These are phyloP conservation scores for Komagataea norvegica DNA, from an alignment of 1,139 yeast genomes.

Conservation along the genomic window DNA sequence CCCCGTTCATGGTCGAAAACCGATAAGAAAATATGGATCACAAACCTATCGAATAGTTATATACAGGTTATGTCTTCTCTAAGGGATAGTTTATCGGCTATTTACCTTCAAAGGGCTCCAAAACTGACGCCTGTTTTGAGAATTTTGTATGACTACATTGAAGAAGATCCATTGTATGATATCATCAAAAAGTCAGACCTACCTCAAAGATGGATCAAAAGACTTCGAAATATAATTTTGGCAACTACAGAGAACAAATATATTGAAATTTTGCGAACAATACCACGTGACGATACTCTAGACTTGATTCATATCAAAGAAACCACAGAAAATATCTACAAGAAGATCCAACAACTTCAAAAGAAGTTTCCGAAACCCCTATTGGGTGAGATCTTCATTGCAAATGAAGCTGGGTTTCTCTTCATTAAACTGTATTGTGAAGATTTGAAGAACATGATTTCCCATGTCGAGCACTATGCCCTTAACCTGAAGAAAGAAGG, in stretches of 20 bases:
- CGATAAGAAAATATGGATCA: constrained; percentile 51
- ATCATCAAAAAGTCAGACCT: constrained; percentile 37
- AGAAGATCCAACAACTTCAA: constrained; percentile 48
- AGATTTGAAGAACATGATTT: constrained; percentile 59
- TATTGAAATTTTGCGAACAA: constrained; percentile 47
- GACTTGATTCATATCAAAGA: constrained; percentile 54
- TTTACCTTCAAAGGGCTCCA: constrained; percentile 53
- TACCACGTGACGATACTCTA: constrained; percentile 63
- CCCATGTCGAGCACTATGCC: constrained; percentile 47
- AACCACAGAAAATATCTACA: constrained; percentile 52
- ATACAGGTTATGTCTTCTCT: constrained; percentile 45
- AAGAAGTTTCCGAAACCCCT: constrained; percentile 59
- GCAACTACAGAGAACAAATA: constrained; percentile 57
- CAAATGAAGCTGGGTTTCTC: constrained; percentile 51
- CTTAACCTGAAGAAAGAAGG: constrained; percentile 30
- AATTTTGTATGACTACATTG: constrained; percentile 49
- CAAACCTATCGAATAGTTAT: constrained; percentile 45
- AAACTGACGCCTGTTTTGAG: constrained; percentile 53
- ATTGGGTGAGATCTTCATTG: constrained; percentile 52
- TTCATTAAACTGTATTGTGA: constrained; percentile 58
- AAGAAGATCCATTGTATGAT: constrained; percentile 43
- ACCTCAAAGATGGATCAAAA: constrained; percentile 48
- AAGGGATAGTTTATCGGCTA: constrained; percentile 39
- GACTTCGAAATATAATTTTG: constrained; percentile 44
- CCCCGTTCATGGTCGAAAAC: constrained; percentile 43